phyloP scores from a whole-genome alignment of 139 green algal genomes.

The Coelastrella sp. region DNA sequence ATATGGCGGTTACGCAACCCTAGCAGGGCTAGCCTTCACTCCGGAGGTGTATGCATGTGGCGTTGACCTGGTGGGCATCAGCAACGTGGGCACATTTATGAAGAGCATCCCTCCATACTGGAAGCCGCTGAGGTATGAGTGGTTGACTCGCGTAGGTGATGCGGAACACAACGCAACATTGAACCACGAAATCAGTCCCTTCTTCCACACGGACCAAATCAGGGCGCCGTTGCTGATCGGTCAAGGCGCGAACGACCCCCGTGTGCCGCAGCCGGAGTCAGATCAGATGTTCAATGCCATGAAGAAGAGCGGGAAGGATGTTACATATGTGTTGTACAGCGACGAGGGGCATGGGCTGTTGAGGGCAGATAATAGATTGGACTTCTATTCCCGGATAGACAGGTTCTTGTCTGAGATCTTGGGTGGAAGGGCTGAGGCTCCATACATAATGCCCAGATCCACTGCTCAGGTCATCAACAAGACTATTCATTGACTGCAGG shows the following conservation, averaged over 20 bases:
- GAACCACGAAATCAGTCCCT: conserved; percentile 7
- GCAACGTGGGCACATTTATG: conserved; percentile 32
- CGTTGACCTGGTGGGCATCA: conserved; percentile 37
- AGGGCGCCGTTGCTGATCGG: conserved; percentile 24
- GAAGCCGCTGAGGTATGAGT: conserved; percentile 29
- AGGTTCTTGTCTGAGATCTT: conserved; percentile 25
- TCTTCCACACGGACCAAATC: conserved; percentile 35
- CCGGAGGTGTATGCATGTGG: conserved; percentile 39
- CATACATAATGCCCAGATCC: neutral
- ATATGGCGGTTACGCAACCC: conserved; percentile 39
- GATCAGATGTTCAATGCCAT: conserved; percentile 40
- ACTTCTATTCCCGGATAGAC: conserved; percentile 33
- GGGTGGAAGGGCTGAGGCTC: conserved; percentile 12
- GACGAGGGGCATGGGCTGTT: conserved; percentile 35
- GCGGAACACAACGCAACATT: conserved; percentile 13
- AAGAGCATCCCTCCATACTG: conserved; percentile 33
- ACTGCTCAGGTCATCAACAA: conserved; percentile 11
- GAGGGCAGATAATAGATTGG: conserved; percentile 1
- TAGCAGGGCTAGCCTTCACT: conserved; percentile 38
- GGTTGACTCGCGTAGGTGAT: conserved; percentile 13
- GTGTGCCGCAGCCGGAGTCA: conserved; percentile 16
- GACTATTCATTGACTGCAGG: neutral
- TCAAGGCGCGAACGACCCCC: conserved; percentile 27
- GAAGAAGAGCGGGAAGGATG: conserved; percentile 3
- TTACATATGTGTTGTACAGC: conserved; percentile 20